Base-by-base conservation (phyloP, 768 basidiomycete genomes). In the Mycena floridula region DNA sequence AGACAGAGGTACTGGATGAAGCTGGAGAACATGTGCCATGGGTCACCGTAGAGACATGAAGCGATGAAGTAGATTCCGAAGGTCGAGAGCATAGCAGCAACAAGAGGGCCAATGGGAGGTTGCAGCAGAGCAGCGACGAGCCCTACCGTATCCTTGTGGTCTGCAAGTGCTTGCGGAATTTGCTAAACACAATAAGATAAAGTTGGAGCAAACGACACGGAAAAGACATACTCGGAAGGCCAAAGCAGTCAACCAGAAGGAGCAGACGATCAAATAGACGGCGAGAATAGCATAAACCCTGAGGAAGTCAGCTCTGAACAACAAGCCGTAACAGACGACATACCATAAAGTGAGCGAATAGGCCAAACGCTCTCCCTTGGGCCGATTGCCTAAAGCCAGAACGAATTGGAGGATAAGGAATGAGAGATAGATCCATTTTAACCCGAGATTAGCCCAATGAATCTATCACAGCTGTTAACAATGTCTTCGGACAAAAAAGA, bases 21-120 rank as follows among this genome's bases (percentile, higher is more conserved):
- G 47, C 79, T 81, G 40, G 77, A 76, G 56, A 83, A 70, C 73
- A 86, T 77, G 59, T 86, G 83, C 83, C 85, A 86, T 1, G 84
- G 84, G 57, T 86, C 83, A 45, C 77, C 70, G 76, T 81, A 52
- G 22, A 36, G 6, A 20, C 46, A 32, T 35, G 41, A 5, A 0
- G 3, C 40, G 27, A 25, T 18, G 28, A 43, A 25, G 40, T 26
- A 49, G n/a, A 53, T 56, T 63, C 81, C 84, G 50, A 79, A 79
- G 9, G 82, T 82, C 7, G 79, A 79, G 43, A 77, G 58, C 62
- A 81, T 69, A 1, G 82, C 81, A 13, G 79, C 82, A 18, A 83
- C 70, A 25, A 82, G 59, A 8, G 77, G 64, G 40, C 77, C 77
- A 25, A 77, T 73, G 0, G 78, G 73, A 8, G 76, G 76, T 37